A percentile compares a stretch with the other conserved stretches of the same genome.
Conservation (phyloP, 2,329 filamentous ascomycete genomes). For the Phaeophleospora eucalypticola region DNA sequence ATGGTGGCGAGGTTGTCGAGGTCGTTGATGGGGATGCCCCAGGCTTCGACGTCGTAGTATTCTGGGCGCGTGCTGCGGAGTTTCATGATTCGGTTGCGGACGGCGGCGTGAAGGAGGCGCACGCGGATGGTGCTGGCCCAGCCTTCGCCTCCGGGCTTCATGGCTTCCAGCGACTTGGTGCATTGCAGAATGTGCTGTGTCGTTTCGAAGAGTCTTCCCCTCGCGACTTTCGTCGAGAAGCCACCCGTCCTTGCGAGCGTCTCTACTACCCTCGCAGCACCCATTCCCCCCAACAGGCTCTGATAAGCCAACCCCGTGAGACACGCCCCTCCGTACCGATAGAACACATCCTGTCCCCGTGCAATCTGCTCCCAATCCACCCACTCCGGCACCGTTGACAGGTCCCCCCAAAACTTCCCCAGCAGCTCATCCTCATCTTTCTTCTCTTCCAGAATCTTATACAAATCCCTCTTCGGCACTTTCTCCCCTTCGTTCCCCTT, state of each 20-base stretch:
- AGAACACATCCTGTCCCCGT: constrained; percentile 72
- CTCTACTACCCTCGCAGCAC: constrained; percentile 67
- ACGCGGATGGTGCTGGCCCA: constrained; percentile 63
- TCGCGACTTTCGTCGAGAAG: constrained; percentile 64
- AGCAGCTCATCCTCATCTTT: constrained; percentile 54
- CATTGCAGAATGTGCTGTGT: constrained; percentile 72
- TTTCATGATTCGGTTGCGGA: constrained; percentile 61
- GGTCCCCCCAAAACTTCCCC: constrained; percentile 59
- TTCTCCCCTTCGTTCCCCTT: constrained; percentile 17
- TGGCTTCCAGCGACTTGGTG: constrained; percentile 58
- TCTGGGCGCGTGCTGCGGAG: constrained; percentile 53
- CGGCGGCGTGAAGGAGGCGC: constrained; percentile 64
- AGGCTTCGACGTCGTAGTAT: constrained; percentile 59
- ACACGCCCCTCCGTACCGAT: constrained; percentile 66
- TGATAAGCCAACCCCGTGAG: constrained; percentile 63
- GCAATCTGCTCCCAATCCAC: constrained; percentile 73
- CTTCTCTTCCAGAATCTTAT: constrained; percentile 58
- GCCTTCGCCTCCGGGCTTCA: constrained; percentile 65
- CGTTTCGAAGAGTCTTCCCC: constrained; percentile 65
- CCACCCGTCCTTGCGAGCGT: constrained; percentile 70
- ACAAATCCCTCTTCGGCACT: constrained; percentile 54
- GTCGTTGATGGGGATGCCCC: constrained; percentile 69
- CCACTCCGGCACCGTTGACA: constrained; percentile 69
- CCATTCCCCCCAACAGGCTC: constrained; percentile 66
- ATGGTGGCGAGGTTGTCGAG: constrained; percentile 71